These are phyloP conservation scores for Penicillium olsonii DNA, from an alignment of 2,329 filamentous ascomycete genomes.

Conservation along the genomic window DNA sequence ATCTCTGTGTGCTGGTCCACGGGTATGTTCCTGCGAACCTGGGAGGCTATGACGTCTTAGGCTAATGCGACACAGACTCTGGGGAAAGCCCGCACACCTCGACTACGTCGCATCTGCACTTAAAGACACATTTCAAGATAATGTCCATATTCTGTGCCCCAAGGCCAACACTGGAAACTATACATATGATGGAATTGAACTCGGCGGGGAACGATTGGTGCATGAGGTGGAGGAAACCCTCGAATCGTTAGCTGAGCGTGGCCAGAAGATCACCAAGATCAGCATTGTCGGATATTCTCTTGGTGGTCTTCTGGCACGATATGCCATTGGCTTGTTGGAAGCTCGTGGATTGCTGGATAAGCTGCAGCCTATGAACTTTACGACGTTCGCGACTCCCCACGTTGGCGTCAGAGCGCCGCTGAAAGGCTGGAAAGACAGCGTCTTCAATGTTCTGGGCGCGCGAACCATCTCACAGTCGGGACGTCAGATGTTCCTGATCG, in stretches of 20 bases:
- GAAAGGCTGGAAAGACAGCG: conserved; percentile 64
- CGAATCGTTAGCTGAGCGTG: conserved; percentile 56
- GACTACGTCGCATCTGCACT: conserved; percentile 56
- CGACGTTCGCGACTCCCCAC: conserved; percentile 85
- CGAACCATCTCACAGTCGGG: conserved; percentile 80
- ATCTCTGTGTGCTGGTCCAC: conserved; percentile 64
- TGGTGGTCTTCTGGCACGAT: conserved; percentile 82
- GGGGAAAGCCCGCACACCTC: conserved; percentile 63
- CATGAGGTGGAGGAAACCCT: conserved; percentile 64
- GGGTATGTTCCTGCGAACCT: conserved; percentile 49
- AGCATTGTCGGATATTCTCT: conserved; percentile 89
- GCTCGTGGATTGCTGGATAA: conserved; percentile 77
- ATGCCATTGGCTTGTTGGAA: conserved; percentile 80
- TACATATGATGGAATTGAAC: conserved; percentile 68
- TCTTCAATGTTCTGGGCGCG: conserved; percentile 83
- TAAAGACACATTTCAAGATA: conserved; percentile 51
- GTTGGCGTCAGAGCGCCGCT: conserved; percentile 73
- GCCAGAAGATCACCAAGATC: conserved; percentile 74
- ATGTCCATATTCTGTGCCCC: conserved; percentile 57
- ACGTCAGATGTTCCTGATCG: conserved; percentile 82
- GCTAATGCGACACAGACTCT: conserved; percentile 48
- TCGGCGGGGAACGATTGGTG: conserved; percentile 67
- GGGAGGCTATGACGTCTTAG: conserved; percentile 12
- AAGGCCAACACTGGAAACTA: conserved; percentile 59
- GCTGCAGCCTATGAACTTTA: conserved; percentile 88